Conservation (phyloP, 768 basidiomycete species). For the Flagelloscypha sp. region DNA sequence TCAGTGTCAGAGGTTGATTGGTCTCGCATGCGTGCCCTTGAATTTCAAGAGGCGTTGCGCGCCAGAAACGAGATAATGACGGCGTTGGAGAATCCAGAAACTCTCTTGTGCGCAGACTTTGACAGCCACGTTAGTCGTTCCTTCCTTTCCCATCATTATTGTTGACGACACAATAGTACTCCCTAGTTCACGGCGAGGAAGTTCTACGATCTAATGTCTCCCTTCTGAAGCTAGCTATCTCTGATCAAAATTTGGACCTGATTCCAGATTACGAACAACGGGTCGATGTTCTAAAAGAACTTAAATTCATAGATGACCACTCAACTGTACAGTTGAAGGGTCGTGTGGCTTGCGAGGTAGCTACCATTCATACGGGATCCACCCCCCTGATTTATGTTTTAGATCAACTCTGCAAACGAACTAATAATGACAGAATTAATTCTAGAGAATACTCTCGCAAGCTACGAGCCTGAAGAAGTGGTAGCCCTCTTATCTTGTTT, state of each 20-base stretch:
- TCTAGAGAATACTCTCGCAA: slow-evolving; percentile 86
- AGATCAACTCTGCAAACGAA: slow-evolving; percentile 99
- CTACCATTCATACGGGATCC: slow-evolving; percentile 7
- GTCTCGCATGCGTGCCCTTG: slow-evolving; percentile 72
- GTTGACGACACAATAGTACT: slow-evolving; percentile 47
- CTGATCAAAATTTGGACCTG: slow-evolving; percentile 94
- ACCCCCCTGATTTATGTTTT: neutral
- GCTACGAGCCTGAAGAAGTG: slow-evolving; percentile 91
- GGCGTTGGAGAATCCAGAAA: slow-evolving; percentile 35
- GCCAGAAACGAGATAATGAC: slow-evolving; percentile 42
- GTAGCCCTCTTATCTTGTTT: slow-evolving; percentile 94
- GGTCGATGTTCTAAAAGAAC: slow-evolving; percentile 80
- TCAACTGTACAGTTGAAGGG: slow-evolving; percentile 94
- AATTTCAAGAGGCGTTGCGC: slow-evolving; percentile 81
- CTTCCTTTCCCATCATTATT: slow-evolving; percentile 3
- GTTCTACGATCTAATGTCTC: slow-evolving; percentile 67
- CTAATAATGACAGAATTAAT: slow-evolving; percentile 95
- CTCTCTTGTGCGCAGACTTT: slow-evolving; percentile 60
- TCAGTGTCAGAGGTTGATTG: slow-evolving; percentile 75
- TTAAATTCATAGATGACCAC: slow-evolving; percentile 93
- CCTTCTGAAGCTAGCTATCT: slow-evolving; percentile 73
- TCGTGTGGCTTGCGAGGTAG: slow-evolving; percentile 93
- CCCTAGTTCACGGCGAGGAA: slow-evolving; percentile 65
- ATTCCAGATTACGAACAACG: slow-evolving; percentile 96
- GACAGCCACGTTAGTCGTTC: slow-evolving; percentile 57